Evolutionary conservation across 192 early-diverging fungal genomes (phyloP).

Genomic region (Lobosporangium transversale): DNA sequence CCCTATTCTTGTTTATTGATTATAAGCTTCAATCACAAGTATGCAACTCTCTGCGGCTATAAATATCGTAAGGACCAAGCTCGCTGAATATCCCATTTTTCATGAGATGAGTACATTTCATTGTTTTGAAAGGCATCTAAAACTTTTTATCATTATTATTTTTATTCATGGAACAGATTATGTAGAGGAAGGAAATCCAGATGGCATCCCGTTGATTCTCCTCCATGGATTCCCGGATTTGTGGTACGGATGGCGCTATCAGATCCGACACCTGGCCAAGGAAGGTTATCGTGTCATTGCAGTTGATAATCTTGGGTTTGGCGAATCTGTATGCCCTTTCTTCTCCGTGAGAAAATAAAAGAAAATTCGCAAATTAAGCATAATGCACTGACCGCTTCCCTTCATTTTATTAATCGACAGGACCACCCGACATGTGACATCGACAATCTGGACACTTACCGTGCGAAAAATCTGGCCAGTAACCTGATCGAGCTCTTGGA

Average conservation of each 20-base stretch:
- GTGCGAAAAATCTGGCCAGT: slow-evolving; percentile 57
- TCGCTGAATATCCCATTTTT: background rate
- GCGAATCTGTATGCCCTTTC: slow-evolving; percentile 48
- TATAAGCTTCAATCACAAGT: slow-evolving; percentile 32
- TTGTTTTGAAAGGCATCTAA: background rate
- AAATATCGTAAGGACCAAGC: slow-evolving; percentile 12
- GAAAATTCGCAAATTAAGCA: no score
- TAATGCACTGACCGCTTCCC: no score
- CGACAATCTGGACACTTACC: slow-evolving; percentile 53
- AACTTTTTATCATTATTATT: background rate
- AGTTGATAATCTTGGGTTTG: slow-evolving; percentile 60
- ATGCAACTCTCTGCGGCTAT: slow-evolving; percentile 8
- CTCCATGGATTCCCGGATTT: slow-evolving; percentile 50
- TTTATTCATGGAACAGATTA: background rate
- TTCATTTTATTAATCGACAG: slow-evolving; percentile 12
- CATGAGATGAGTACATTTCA: background rate
- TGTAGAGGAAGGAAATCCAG: slow-evolving; percentile 30
- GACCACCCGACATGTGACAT: slow-evolving; percentile 54
- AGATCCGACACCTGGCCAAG: slow-evolving; percentile 57
- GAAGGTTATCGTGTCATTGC: slow-evolving; percentile 67
- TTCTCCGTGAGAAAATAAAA: no score
- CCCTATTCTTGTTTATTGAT: background rate
- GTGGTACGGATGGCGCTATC: slow-evolving; percentile 52
- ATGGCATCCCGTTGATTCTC: slow-evolving; percentile 12
- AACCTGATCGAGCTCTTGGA: slow-evolving; percentile 70